Percentiles rank a stretch among this genome's conserved stretches.
Conservation (phyloP, 208 protist species). For the Trypanosomatidae sp. region DNA sequence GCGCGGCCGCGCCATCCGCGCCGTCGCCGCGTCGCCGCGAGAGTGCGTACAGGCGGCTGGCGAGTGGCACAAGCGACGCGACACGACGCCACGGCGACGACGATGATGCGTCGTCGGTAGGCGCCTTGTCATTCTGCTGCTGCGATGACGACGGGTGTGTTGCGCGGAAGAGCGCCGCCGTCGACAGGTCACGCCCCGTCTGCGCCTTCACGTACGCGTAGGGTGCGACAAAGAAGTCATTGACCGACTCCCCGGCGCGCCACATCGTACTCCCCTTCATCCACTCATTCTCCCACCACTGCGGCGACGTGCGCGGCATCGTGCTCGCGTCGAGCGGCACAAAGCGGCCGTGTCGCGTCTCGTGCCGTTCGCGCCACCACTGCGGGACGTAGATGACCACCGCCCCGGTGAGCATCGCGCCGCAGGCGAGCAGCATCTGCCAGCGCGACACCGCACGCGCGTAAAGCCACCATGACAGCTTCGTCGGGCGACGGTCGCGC, state of each 20-base stretch:
- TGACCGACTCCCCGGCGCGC: conserved; percentile 48
- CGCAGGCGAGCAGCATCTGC: conserved; percentile 48
- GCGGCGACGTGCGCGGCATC: conserved; percentile 56
- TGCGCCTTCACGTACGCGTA: conserved; percentile 50
- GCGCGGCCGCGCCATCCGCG: neutral
- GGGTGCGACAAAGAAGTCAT: conserved; percentile 41
- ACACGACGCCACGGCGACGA: neutral
- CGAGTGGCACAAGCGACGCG: neutral
- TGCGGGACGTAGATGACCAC: conserved; percentile 64
- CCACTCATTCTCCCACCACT: conserved; percentile 89
- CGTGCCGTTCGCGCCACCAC: conserved; percentile 54
- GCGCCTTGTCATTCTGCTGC: neutral
- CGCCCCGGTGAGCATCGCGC: conserved; percentile 44
- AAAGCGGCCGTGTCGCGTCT: conserved; percentile 57
- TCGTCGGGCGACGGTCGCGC: neutral
- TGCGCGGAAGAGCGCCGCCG: conserved; percentile 31
- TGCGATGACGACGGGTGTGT: conserved; percentile 5
- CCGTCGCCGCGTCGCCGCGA: no score
- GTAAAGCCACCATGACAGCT: neutral
- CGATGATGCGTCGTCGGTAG: neutral
- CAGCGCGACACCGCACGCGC: conserved; percentile 28
- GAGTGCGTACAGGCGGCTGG: neutral
- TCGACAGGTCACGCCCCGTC: conserved; percentile 58
- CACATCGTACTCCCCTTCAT: conserved; percentile 67
- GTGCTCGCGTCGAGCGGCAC: conserved; percentile 31